phyloP scores from a whole-genome alignment of 1,284 basidiomycete genomes.

The Phellinidium pouzarii region DNA sequence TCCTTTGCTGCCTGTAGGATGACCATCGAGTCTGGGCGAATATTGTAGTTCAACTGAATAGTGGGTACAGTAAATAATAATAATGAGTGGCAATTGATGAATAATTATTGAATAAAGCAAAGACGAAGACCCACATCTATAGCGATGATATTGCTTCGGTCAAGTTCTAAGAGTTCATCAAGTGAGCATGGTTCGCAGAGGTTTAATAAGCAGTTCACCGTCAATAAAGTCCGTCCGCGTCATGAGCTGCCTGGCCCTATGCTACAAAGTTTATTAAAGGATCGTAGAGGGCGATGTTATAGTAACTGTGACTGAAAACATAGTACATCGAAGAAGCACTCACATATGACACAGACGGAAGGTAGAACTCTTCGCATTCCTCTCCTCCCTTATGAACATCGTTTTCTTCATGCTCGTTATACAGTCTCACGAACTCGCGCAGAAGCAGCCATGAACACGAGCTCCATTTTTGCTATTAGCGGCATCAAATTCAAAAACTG shows the following conservation, averaged over 20 bases:
- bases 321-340: too few relatives aligned
- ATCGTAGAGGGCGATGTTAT: constrained; percentile 12
- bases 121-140: constrained; percentile 55
- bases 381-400: constrained; percentile 36
- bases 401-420: constrained; percentile 43
- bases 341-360: constrained; percentile 61
- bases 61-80: too few relatives aligned
- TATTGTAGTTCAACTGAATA: constrained; percentile 65
- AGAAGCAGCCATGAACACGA: constrained; percentile 73
- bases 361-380: constrained; percentile 36
- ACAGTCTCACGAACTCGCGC: constrained; percentile 58
- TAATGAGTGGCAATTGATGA: constrained; percentile 8
- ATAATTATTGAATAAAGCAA: constrained; percentile 4
- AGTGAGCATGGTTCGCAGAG: constrained; percentile 4
- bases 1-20: constrained; percentile 63
- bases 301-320: constrained; percentile 2
- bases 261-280: constrained; percentile 45
- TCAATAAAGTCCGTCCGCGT: constrained; percentile 77
- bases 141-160: constrained; percentile 62
- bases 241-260: constrained; percentile 65
- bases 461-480: constrained; percentile 66
- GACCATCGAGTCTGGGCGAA: constrained; percentile 73
- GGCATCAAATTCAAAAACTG: not conserved
- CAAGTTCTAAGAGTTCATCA: constrained; percentile 39
- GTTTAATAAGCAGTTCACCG: constrained; percentile 32